Conservation (phyloP, 805 yeast genomes). For the Candida boleticola region DNA sequence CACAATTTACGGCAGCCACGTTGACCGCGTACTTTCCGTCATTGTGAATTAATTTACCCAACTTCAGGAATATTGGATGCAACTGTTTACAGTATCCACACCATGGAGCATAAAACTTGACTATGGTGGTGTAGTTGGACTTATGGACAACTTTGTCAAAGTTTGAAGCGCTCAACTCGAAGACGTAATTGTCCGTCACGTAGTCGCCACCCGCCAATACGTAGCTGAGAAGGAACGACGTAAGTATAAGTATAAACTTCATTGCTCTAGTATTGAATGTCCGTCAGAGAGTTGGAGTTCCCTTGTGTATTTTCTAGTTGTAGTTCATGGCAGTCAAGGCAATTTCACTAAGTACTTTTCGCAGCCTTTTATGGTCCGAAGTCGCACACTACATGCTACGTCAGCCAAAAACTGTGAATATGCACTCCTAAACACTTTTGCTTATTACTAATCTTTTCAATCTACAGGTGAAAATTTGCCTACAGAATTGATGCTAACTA, state of each 20-base stretch:
- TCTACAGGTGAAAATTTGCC: too few relatives aligned
- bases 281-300: too few relatives aligned
- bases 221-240: slow-evolving; percentile 8
- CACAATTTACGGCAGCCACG: slow-evolving; percentile 87
- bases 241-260: background rate
- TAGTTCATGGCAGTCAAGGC: too few relatives aligned
- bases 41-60: slow-evolving; percentile 58
- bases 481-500: too few relatives aligned
- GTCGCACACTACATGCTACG: too few relatives aligned
- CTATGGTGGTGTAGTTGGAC: slow-evolving; percentile 76
- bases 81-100: slow-evolving; percentile 89
- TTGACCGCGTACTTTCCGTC: slow-evolving; percentile 47
- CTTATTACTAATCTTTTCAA: too few relatives aligned
- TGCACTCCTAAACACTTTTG: too few relatives aligned
- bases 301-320: too few relatives aligned
- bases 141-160: slow-evolving; percentile 66
- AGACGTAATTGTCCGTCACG: slow-evolving; percentile 41
- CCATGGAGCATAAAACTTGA: slow-evolving; percentile 97
- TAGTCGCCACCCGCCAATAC: slow-evolving; percentile 31
- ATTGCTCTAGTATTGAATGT: too few relatives aligned
- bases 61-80: slow-evolving; percentile 60
- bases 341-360: too few relatives aligned
- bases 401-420: too few relatives aligned
- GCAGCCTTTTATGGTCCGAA: too few relatives aligned
- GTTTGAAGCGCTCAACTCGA: slow-evolving; percentile 53